Base-by-base conservation (phyloP, 805 yeast species). In the Monosporozyma solicola region DNA sequence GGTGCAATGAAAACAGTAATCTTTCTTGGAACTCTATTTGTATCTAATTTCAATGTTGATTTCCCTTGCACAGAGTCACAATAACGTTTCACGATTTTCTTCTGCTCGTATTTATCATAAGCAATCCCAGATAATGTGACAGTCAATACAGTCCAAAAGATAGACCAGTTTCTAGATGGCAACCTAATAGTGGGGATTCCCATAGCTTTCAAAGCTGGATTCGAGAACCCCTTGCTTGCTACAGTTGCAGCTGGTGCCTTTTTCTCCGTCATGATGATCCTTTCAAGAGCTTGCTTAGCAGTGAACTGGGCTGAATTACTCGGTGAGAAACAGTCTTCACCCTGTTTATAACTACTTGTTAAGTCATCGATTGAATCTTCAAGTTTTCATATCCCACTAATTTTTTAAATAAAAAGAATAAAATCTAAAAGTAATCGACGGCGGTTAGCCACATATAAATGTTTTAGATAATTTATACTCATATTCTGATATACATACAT, bases 131-230 rank as follows among this genome's bases (percentile, higher is more conserved):
- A 92, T 2, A 86, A 75, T 39, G 85, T 71, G 1, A 77, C 70
- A 1, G 83, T 81, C 1, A 86, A 66, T 7, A 87, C 80, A 0
- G 83, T 65, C 87, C 96, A 85, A 69, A 94, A 94, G 39, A 90
- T 87, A 74, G 80, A 69, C 99, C 98, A 92, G 72, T 92, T 94
- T 57, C 97, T 76, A 0, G 95, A 84, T 0, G 99, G 99, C 13
- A 94, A 72, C 41, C 84, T 78, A 24, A 90, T 60, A 13, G 84
- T 71, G 4, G 89, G 87, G 48, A 92, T 78, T 0, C 98, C 98
- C 87, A 92, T 80, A 62, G 88, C 85, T 57, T 79, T 71, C 47
- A 91, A 77, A 1, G 95, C 96, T 1, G 96, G 96, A 62, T 90
- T 85, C 5, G 59, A 56, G 48, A 57, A 60, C 27, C 53, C 53